Conservation (phyloP, 2,329 filamentous ascomycete species). For the Phoma sp. region DNA sequence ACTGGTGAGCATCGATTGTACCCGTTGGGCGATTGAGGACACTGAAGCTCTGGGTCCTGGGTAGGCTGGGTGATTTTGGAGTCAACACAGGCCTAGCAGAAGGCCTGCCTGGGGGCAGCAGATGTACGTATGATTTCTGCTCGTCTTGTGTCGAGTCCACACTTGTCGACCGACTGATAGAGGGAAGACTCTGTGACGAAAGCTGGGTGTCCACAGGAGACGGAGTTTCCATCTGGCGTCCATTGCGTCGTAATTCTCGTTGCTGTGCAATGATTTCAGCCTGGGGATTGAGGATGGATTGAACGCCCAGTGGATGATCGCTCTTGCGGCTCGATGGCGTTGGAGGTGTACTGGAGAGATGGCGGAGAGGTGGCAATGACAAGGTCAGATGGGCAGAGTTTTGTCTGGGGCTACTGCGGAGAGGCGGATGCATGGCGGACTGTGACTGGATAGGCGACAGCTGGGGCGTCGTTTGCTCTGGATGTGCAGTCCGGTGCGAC, state of each 20-base stretch:
- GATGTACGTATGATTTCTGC: conserved; percentile 28
- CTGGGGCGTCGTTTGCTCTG: conserved; percentile 36
- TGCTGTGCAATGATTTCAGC: conserved; percentile 42
- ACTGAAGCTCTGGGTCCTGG: conserved; percentile 59
- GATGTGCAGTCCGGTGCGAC: conserved; percentile 33
- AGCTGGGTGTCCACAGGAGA: conserved; percentile 47
- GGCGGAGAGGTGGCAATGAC: conserved; percentile 44
- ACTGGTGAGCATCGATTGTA: conserved; percentile 57
- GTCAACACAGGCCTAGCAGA: conserved; percentile 60
- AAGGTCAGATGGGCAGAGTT: conserved; percentile 24
- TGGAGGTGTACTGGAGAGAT: conserved; percentile 44
- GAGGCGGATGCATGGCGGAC: conserved; percentile 36
- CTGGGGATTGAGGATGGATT: conserved; percentile 55
- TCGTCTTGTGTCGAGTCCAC: conserved; percentile 42
- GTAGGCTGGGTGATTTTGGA: conserved; percentile 60
- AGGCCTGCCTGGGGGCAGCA: conserved; percentile 34
- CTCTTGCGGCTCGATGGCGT: conserved; percentile 39
- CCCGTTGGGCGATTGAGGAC: conserved; percentile 51
- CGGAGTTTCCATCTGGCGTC: conserved; percentile 53
- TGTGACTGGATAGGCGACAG: conserved; percentile 35
- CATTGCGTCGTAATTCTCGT: conserved; percentile 48
- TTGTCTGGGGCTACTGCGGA: conserved; percentile 28
- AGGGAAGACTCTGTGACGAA: conserved; percentile 37
- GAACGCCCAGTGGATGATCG: conserved; percentile 50
- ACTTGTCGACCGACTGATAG: conserved; percentile 45